These are phyloP conservation scores for Cladosporium sp. DNA, from an alignment of 2,329 filamentous ascomycete genomes.

Conservation along the genomic window DNA sequence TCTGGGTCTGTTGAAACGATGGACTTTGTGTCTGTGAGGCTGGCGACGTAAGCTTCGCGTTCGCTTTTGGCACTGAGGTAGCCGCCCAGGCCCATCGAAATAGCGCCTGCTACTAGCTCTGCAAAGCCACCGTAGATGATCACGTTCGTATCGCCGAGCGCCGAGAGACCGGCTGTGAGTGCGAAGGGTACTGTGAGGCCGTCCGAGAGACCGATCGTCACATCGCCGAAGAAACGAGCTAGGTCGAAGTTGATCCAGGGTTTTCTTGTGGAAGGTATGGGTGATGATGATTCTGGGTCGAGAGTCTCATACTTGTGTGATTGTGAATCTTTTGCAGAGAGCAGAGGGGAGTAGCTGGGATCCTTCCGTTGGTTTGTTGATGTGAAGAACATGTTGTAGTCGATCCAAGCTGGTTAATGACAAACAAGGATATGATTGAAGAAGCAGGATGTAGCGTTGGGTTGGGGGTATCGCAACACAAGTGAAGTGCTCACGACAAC, in stretches of 20 bases:
- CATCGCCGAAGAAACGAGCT: conserved; percentile 8
- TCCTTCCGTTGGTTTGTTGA: background rate
- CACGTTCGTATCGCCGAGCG: conserved; percentile 32
- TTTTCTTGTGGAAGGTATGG: background rate
- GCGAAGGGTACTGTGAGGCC: conserved; percentile 37
- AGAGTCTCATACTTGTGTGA: background rate
- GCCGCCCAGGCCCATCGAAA: conserved; percentile 39
- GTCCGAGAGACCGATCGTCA: conserved; percentile 23
- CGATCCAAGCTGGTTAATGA: background rate
- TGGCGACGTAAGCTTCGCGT: conserved; percentile 45
- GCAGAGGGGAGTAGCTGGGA: background rate
- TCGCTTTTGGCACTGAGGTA: conserved; percentile 45
- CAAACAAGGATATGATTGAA: background rate
- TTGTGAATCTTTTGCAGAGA: background rate
- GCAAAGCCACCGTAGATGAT: conserved; percentile 36
- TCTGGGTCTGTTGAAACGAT: conserved; percentile 35
- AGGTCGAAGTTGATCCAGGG: conserved; percentile 7
- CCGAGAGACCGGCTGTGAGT: conserved; percentile 33
- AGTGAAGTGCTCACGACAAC: background rate
- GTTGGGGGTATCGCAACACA: background rate
- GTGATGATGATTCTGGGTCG: background rate
- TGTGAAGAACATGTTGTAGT: background rate
- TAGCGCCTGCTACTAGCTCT: conserved; percentile 36
- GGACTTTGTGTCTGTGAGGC: conserved; percentile 38
- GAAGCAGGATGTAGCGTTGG: background rate